phyloP scores from a whole-genome alignment of 148 eudicot genomes.

The Salicornia ramosissima region DNA sequence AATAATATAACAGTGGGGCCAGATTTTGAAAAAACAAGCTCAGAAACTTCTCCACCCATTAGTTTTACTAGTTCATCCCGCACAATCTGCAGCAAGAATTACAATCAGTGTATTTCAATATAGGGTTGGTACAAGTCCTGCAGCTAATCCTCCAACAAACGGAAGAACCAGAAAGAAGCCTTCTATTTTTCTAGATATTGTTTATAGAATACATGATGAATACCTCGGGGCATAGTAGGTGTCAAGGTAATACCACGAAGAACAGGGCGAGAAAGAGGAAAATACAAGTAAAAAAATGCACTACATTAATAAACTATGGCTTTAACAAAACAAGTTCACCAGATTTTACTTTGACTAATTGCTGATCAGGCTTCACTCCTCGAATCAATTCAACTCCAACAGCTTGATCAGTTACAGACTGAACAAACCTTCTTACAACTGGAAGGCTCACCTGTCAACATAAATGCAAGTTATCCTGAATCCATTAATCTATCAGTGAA shows the following conservation, averaged over 20 bases:
- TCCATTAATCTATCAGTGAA: background rate
- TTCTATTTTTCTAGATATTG: too few relatives aligned
- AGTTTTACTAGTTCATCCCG: constrained; percentile 79
- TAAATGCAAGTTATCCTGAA: background rate
- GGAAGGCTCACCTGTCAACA: constrained; percentile 89
- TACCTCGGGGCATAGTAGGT: background rate
- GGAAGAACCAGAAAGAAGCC: background rate
- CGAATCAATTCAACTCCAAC: constrained; percentile 80
- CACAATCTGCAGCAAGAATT: constrained; percentile 61
- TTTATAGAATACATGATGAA: background rate
- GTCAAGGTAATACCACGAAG: background rate
- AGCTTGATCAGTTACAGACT: constrained; percentile 83
- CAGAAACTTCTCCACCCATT: constrained; percentile 97
- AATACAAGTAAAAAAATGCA: too few relatives aligned
- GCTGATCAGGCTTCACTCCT: constrained; percentile 96
- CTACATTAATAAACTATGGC: background rate
- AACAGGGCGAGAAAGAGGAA: background rate
- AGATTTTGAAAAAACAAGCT: constrained; percentile 74
- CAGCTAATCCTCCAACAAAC: background rate
- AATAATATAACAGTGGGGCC: constrained; percentile 81
- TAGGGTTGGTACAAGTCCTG: background rate
- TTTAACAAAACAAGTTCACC: constrained; percentile 2
- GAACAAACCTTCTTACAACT: constrained; percentile 93
- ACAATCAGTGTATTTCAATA: background rate
- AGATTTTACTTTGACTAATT: constrained; percentile 76